These are phyloP conservation scores for Quercus rubra DNA, from an alignment of 306 rosid species.

Conservation along the genomic window DNA sequence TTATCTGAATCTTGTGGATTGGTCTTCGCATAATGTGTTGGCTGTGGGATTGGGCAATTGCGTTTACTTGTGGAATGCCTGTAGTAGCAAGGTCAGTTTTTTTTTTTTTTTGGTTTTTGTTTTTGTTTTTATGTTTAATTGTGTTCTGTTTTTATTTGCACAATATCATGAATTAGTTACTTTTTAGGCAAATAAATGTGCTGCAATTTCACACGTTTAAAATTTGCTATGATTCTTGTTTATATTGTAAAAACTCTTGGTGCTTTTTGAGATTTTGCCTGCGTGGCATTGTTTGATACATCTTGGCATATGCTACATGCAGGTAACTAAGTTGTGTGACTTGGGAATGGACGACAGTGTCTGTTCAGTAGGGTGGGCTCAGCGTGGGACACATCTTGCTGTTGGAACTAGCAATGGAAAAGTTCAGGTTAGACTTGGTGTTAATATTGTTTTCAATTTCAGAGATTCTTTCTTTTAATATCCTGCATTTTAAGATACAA, in stretches of 20 bases:
- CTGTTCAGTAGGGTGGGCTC: conserved; percentile 99
- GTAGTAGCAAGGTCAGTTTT: conserved; percentile 82
- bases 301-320: conserved; percentile 25
- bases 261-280: background rate
- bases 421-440: conserved; percentile 69
- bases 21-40: conserved; percentile 93
- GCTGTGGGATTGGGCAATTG: conserved; percentile 96
- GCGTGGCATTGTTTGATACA: background rate
- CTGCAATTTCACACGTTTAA: conserved; percentile 5
- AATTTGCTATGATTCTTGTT: background rate
- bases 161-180: background rate
- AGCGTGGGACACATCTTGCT: conserved; percentile 91
- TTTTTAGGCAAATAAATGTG: background rate
- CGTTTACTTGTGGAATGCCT: conserved; percentile 99
- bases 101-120: background rate
- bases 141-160: background rate
- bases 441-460: background rate
- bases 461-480: background rate
- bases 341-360: conserved; percentile 89
- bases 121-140: background rate
- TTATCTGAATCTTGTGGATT: conserved; percentile 93
- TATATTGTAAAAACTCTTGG: too few relatives aligned
- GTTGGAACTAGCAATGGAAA: conserved; percentile 94
- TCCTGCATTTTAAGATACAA: too few relatives aligned
- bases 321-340: conserved; percentile 97